Base-by-base conservation (phyloP, 225 moss, liverwort and hornwort genomes). In the Bryum argenteum region DNA sequence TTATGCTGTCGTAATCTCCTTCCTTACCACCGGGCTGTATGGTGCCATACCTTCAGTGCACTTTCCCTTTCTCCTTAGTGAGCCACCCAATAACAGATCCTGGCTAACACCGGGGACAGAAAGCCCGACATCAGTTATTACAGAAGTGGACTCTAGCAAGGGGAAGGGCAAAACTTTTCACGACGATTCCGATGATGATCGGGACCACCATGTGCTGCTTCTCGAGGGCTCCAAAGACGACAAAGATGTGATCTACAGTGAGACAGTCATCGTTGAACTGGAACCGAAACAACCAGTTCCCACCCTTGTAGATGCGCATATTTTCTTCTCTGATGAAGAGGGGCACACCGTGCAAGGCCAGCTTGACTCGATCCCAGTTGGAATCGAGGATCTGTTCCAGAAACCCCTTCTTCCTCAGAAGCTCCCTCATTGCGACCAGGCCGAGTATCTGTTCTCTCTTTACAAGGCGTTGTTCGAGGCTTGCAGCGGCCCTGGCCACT, bases 261-360 rank as follows among this genome's bases (percentile, higher is more conserved):
- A 92, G 75, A 80, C 69, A 41, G 78, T 94, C 22, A 42, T 87
- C n/a, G 66, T 98, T 74, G 89, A 94, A 47, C 77, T 98, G 45
- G 94, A 98, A 72, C 98, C 98, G 17, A 89, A 88, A 70, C 89
- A 94, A 77, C 98, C 98, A 23, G 98, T 98, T 64, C 98, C 98
- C 18, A 94, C 98, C 33, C 91, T 94, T 9, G 89, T 98, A 56
- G 98, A 98, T 67, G 91, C 92, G 8, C 80, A 86, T 44, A 85
- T 98, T 38, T 87, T 89, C 28, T 98, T 89, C 79, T 91, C 87
- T 18, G 82, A 94, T 73, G 92, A 98, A 71, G 85, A 88, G 37
- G 98, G 98, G 13, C 81, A 67, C 28, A 89, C 86, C 39, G 88
- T 94, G 41, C 79, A 87, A 80, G 91, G 92, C n/a, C 91, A 89